These are phyloP conservation scores for Wickerhamomyces canadensis DNA, from an alignment of 805 yeast genomes.

Conservation along the genomic window DNA sequence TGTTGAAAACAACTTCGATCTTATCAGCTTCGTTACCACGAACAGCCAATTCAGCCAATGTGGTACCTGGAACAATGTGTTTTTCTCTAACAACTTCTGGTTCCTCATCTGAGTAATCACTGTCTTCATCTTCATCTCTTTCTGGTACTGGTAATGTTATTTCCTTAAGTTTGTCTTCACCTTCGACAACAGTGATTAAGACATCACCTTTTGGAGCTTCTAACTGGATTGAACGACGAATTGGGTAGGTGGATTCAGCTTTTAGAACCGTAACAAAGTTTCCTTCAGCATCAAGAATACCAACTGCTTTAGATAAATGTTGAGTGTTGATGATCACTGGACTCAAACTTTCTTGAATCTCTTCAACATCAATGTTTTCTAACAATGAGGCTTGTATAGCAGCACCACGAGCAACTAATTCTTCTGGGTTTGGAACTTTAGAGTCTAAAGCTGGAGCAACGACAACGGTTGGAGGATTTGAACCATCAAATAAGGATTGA, in stretches of 20 bases:
- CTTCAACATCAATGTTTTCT: conserved; percentile 79
- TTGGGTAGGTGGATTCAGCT: conserved; percentile 86
- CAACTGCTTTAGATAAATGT: conserved; percentile 79
- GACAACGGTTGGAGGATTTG: conserved; percentile 62
- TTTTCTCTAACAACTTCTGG: conserved; percentile 82
- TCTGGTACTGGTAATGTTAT: conserved; percentile 65
- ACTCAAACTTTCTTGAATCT: conserved; percentile 71
- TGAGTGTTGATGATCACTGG: conserved; percentile 85
- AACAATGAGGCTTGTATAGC: conserved; percentile 90
- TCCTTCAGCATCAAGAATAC: conserved; percentile 71
- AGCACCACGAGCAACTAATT: conserved; percentile 88
- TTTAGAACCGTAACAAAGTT: conserved; percentile 68
- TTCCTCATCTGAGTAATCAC: conserved; percentile 69
- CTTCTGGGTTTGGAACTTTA: conserved; percentile 83
- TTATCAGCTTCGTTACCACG: conserved; percentile 62
- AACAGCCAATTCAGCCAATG: conserved; percentile 73
- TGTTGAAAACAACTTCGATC: conserved; percentile 54
- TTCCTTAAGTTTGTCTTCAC: conserved; percentile 77
- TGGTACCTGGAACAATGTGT: conserved; percentile 64
- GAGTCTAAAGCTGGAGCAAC: conserved; percentile 73
- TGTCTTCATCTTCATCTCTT: conserved; percentile 47
- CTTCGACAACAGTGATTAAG: conserved; percentile 73
- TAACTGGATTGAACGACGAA: conserved; percentile 67
- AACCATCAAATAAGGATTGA: conserved; percentile 72
- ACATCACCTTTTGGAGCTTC: conserved; percentile 57